phyloP scores from a whole-genome alignment of 2,329 filamentous ascomycete species.

The Cryphonectria carpinicola region DNA sequence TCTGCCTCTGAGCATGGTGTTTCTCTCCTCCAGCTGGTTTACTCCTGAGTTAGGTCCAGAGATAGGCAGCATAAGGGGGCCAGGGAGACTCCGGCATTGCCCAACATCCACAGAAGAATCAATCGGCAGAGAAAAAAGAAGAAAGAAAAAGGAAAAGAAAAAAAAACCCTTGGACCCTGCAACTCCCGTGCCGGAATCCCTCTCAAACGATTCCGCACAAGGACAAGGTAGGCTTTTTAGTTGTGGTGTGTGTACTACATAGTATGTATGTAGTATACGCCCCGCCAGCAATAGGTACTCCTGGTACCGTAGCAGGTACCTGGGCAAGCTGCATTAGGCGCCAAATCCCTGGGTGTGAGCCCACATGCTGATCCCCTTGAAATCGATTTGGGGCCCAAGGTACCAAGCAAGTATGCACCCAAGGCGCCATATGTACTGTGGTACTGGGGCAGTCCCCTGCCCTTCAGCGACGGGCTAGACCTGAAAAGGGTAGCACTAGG shows the following conservation, averaged over 20 bases:
- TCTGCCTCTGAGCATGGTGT: neutral
- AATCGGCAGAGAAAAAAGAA: neutral
- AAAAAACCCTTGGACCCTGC: conserved; percentile 5
- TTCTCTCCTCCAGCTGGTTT: no score
- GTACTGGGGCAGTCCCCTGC: neutral
- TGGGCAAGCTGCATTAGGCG: neutral
- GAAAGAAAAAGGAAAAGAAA: neutral
- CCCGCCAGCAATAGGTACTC: neutral
- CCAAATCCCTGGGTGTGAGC: neutral
- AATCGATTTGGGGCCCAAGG: neutral
- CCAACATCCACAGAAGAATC: neutral
- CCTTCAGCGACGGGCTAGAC: neutral
- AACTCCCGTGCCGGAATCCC: conserved; percentile 5
- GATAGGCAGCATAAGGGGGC: neutral
- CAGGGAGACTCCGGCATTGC: neutral
- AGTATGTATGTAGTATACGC: neutral
- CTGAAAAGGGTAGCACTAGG: neutral
- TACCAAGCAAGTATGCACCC: no score
- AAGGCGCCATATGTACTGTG: neutral
- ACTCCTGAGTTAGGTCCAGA: neutral
- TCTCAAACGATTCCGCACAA: conserved; percentile 10
- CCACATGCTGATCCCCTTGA: neutral
- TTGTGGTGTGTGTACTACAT: no score
- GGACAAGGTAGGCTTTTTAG: neutral
- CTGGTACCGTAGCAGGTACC: neutral